phyloP scores from a whole-genome alignment of 2,329 filamentous ascomycete genomes.

The Colletotrichum filicis region DNA sequence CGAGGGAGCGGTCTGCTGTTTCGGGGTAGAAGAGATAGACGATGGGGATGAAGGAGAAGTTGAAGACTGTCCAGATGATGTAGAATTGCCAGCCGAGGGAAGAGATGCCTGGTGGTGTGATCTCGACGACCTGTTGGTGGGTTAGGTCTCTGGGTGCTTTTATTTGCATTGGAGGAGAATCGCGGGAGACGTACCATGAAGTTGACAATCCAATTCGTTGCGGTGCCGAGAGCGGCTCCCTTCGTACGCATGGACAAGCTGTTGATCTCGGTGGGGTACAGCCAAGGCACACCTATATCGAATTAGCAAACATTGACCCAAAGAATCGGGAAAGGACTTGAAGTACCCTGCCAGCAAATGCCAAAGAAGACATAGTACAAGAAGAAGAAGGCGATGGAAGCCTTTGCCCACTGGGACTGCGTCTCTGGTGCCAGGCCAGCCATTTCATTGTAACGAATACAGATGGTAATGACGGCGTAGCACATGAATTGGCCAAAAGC shows the following conservation, averaged over 20 bases:
- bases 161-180: too few species aligned
- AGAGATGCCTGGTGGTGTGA: slow-evolving; percentile 49
- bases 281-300: slow-evolving; percentile 38
- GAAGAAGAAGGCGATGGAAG: slow-evolving; percentile 39
- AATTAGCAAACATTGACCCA: neutral
- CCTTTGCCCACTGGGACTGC: slow-evolving; percentile 31
- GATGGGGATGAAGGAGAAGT: slow-evolving; percentile 56
- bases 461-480: slow-evolving; percentile 61
- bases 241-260: slow-evolving; percentile 46
- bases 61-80: slow-evolving; percentile 62
- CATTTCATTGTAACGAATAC: slow-evolving; percentile 54
- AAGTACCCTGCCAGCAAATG: slow-evolving; percentile 26
- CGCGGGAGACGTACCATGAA: slow-evolving; percentile 18
- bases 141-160: neutral
- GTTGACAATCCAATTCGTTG: slow-evolving; percentile 35
- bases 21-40: slow-evolving; percentile 62
- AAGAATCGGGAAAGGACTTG: neutral
- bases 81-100: slow-evolving; percentile 63
- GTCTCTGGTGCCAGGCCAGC: slow-evolving; percentile 17
- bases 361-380: slow-evolving; percentile 38
- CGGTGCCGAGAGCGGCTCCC: slow-evolving; percentile 36
- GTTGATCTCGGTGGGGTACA: slow-evolving; percentile 49
- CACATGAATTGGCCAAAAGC: slow-evolving; percentile 62
- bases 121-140: slow-evolving; percentile 42
- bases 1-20: slow-evolving; percentile 44